These are phyloP conservation scores for Claviceps spartinae DNA, from an alignment of 2,329 filamentous ascomycete species.

Conservation along the genomic window DNA sequence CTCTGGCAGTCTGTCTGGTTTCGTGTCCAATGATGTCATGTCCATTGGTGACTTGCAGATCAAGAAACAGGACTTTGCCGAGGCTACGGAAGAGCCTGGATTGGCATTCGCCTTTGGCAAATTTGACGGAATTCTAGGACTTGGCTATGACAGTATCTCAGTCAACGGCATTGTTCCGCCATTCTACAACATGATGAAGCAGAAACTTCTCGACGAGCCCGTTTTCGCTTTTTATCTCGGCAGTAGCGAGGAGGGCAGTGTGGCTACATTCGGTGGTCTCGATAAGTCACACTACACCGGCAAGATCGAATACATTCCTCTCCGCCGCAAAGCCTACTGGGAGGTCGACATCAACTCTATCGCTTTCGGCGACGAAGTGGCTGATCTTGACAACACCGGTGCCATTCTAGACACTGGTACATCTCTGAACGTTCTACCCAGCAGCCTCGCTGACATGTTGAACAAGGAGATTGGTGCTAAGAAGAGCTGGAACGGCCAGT, in stretches of 20 bases:
- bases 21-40: constrained; percentile 78
- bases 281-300: constrained; percentile 70
- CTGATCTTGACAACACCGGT: constrained; percentile 86
- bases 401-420: constrained; percentile 97
- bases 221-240: constrained; percentile 96
- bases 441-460: constrained; percentile 82
- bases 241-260: constrained; percentile 59
- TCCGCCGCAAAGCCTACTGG: constrained; percentile 99
- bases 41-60: constrained; percentile 80
- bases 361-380: constrained; percentile 71
- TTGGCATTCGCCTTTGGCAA: constrained; percentile 95
- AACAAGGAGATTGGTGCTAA: constrained; percentile 97
- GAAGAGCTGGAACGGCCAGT: constrained; percentile 96
- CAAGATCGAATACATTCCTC: constrained; percentile 82
- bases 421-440: constrained; percentile 89
- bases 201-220: constrained; percentile 78
- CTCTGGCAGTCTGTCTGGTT: constrained; percentile 85
- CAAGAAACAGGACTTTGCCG: constrained; percentile 86
- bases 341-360: constrained; percentile 94
- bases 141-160: constrained; percentile 92
- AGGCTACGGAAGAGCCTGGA: constrained; percentile 90
- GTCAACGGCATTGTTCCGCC: constrained; percentile 90
- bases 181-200: constrained; percentile 91
- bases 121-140: constrained; percentile 91
- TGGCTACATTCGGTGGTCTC: constrained; percentile 80